A percentile compares a stretch with the other conserved stretches of the same genome.
Evolutionary conservation across 305 asterid species (phyloP).

Genomic region (Fraxinus angustifolia): DNA sequence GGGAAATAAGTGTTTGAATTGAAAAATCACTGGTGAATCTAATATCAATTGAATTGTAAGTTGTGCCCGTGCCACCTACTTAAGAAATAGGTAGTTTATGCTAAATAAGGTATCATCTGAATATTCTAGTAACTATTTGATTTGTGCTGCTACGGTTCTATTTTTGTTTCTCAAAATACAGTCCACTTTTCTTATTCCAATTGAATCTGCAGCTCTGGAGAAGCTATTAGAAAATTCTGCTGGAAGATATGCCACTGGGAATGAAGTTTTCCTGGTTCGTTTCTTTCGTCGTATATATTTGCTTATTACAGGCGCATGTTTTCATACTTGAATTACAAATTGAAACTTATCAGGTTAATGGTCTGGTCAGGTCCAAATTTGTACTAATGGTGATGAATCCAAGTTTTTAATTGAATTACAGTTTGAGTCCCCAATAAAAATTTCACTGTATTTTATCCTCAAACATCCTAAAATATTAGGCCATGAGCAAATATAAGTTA

Average conservation of each 20-base stretch:
- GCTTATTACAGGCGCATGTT: background rate
- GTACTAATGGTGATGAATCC: background rate
- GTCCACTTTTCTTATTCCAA: conserved; percentile 7
- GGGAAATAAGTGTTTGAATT: background rate
- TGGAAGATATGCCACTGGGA: conserved; percentile 83
- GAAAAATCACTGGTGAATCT: conserved; percentile 2
- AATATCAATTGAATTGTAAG: background rate
- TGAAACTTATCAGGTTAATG: background rate
- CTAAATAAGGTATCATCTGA: conserved; percentile 3
- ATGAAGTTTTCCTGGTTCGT: conserved; percentile 68
- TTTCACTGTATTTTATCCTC: background rate
- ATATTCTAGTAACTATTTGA: background rate
- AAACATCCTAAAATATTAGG: background rate
- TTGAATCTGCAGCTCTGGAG: conserved; percentile 66
- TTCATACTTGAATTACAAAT: background rate
- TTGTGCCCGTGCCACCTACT: background rate
- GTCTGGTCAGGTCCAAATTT: background rate
- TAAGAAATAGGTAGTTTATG: background rate
- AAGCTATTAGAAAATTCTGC: conserved; percentile 63
- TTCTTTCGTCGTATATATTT: conserved; percentile 12
- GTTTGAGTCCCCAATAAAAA: background rate
- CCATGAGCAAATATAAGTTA: background rate
- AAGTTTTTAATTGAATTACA: background rate
- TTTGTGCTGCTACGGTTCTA: background rate
- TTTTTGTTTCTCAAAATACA: background rate